Evolutionary conservation across 345 rosid genomes (phyloP).

Genomic region (Linum tenue): DNA sequence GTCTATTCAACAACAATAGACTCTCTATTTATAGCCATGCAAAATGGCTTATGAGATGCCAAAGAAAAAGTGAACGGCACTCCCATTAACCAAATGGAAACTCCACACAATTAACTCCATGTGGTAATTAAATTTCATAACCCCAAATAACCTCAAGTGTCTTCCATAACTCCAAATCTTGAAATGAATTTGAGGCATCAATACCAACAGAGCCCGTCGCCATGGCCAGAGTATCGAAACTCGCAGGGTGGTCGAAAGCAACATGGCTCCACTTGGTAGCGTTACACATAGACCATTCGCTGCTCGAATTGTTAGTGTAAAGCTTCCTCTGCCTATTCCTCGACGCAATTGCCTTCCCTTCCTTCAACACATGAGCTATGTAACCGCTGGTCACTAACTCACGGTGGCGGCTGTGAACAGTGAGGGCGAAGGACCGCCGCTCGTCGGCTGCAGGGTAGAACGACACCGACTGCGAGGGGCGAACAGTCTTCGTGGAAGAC

Average conservation of each 20-base stretch:
- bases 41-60: no score
- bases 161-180: no score
- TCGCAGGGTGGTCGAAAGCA: background rate
- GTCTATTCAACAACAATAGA: no score
- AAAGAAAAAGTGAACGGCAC: no score
- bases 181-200: no score
- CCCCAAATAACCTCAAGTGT: no score
- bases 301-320: background rate
- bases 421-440: background rate
- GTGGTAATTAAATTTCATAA: no score
- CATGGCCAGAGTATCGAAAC: slow-evolving; percentile 5
- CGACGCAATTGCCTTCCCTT: slow-evolving; percentile 5
- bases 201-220: no score
- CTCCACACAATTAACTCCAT: no score
- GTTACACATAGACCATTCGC: background rate
- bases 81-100: no score
- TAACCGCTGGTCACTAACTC: background rate
- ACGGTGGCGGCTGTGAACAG: background rate
- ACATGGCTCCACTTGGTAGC: background rate
- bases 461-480: background rate
- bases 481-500: no score
- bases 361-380: slow-evolving; percentile 4
- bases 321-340: slow-evolving; percentile 4
- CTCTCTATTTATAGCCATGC: no score
- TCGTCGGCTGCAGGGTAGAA: background rate